These are phyloP conservation scores for Bipolaris bicolor DNA, from an alignment of 2,329 filamentous ascomycete species.

Conservation along the genomic window DNA sequence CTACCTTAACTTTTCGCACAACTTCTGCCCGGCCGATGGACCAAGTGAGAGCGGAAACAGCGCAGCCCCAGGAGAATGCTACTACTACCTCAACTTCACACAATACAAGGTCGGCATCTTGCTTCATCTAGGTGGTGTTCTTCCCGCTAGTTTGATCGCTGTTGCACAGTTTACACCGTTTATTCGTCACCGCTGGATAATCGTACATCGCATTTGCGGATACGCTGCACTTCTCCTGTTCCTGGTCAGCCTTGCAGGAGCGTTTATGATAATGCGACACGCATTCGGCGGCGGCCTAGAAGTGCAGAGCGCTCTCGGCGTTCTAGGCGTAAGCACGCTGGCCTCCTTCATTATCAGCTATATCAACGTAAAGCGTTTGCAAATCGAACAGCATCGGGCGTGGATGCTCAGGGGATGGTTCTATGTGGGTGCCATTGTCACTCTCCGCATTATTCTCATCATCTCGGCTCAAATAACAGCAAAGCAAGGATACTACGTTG, in stretches of 20 bases:
- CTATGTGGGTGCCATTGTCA: constrained; percentile 60
- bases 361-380: constrained; percentile 64
- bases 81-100: constrained; percentile 47
- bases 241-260: constrained; percentile 55
- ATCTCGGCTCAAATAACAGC: constrained; percentile 52
- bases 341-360: constrained; percentile 52
- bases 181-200: constrained; percentile 55
- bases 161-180: constrained; percentile 52
- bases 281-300: constrained; percentile 62
- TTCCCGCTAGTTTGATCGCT: constrained; percentile 51
- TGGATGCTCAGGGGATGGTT: constrained; percentile 41
- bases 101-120: constrained; percentile 49
- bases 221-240: constrained; percentile 61
- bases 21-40: constrained; percentile 24
- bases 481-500: constrained; percentile 44
- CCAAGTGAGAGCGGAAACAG: constrained; percentile 14
- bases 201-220: constrained; percentile 66
- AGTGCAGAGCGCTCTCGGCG: constrained; percentile 51
- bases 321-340: constrained; percentile 54
- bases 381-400: constrained; percentile 55
- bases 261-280: constrained; percentile 59
- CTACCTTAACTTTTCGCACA: constrained; percentile 56
- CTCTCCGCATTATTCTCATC: constrained; percentile 57
- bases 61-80: constrained; percentile 53
- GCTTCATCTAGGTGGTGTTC: constrained; percentile 51